phyloP scores from a whole-genome alignment of 257 asterid species.

The Craterostigma plantagineum region DNA sequence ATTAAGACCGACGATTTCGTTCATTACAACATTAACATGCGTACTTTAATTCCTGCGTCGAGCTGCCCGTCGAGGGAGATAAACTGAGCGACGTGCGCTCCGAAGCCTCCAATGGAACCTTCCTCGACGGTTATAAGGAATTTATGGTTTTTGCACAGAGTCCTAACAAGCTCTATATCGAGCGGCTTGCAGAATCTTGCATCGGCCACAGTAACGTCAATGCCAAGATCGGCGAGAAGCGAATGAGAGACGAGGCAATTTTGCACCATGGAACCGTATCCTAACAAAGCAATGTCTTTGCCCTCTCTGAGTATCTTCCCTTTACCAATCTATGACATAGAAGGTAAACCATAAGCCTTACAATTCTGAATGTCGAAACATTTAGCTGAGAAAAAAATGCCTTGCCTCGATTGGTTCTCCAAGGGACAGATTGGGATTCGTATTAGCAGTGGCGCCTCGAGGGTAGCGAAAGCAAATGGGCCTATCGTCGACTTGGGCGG shows the following conservation, averaged over 20 bases:
- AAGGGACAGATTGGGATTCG: constrained; percentile 50
- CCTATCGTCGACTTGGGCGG: constrained; percentile 80
- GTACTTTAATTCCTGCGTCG: constrained; percentile 25
- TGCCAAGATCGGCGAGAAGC: constrained; percentile 34
- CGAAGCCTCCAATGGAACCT: constrained; percentile 96
- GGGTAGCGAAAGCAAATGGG: constrained; percentile 92
- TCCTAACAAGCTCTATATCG: constrained; percentile 54
- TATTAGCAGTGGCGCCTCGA: constrained; percentile 70
- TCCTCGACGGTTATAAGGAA: constrained; percentile 81
- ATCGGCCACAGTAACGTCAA: constrained; percentile 69
- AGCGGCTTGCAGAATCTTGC: constrained; percentile 94
- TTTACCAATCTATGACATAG: constrained; percentile 40
- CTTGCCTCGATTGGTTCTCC: constrained; percentile 78
- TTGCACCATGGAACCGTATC: constrained; percentile 77
- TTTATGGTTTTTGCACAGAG: constrained; percentile 67
- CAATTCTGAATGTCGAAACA: no score
- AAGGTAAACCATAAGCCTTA: no score
- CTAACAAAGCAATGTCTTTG: constrained; percentile 73
- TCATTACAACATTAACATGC: no score
- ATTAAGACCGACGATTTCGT: no score
- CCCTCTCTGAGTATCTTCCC: constrained; percentile 74
- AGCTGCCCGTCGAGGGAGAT: constrained; percentile 95
- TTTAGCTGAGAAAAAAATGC: not conserved
- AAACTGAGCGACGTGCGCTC: constrained; percentile 88
- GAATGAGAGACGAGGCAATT: constrained; percentile 77